Percentiles rank a stretch among this genome's conserved stretches.
Conservation (phyloP, 371 early-diverging fungal species). For the Dichotomocladium elegans region DNA sequence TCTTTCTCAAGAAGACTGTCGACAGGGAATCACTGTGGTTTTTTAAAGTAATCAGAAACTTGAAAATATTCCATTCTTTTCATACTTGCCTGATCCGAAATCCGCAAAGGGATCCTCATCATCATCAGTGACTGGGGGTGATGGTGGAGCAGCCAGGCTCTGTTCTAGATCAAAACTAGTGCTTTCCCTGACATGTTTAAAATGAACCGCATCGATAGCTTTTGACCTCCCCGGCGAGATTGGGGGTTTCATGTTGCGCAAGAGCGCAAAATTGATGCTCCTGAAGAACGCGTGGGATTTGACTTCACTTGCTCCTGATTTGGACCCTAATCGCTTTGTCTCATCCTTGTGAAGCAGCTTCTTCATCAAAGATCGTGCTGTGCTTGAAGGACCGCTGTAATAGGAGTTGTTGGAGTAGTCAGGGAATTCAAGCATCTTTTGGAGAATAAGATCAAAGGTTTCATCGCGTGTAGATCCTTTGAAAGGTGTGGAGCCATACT, state of each 20-base stretch:
- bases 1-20: neutral
- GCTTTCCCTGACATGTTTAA: conserved; percentile 45
- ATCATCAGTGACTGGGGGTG: conserved; percentile 19
- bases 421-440: conserved; percentile 1
- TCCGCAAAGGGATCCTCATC: conserved; percentile 58
- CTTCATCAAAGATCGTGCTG: conserved; percentile 72
- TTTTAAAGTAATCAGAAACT: neutral
- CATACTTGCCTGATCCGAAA: conserved; percentile 56
- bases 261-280: conserved; percentile 86
- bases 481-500: conserved; percentile 88
- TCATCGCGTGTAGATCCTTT: conserved; percentile 82
- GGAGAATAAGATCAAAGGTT: conserved; percentile 57
- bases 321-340: conserved; percentile 78
- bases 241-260: conserved; percentile 86
- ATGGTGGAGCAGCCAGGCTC: conserved; percentile 46
- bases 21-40: conserved; percentile 7
- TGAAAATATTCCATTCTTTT: neutral
- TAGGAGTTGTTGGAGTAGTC: neutral
- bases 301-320: conserved; percentile 93
- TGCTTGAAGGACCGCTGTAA: conserved; percentile 16
- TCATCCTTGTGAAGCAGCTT: conserved; percentile 85
- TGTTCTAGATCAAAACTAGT: conserved; percentile 62
- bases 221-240: conserved; percentile 72
- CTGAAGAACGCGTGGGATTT: conserved; percentile 93
- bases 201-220: conserved; percentile 56